These are phyloP conservation scores for Microbotryomycetes sp. DNA, from an alignment of 1,284 basidiomycete genomes.

Conservation along the genomic window DNA sequence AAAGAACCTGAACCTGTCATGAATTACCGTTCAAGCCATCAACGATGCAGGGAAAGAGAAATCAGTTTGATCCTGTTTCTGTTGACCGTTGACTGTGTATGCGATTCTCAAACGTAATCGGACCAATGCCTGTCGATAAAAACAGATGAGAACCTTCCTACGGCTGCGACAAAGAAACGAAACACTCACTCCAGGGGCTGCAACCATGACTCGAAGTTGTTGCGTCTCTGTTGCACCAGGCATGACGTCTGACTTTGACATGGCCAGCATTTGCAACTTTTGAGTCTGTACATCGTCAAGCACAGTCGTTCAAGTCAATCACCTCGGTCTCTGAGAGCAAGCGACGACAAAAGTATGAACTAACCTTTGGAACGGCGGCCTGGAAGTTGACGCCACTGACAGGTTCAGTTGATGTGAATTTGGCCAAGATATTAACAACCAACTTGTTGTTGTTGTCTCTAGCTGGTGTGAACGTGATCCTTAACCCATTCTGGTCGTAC, in stretches of 20 bases:
- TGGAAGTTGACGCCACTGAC: conserved; percentile 78
- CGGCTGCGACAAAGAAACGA: neutral
- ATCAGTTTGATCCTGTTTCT: conserved; percentile 86
- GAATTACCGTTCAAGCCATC: conserved; percentile 24
- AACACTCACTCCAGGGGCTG: conserved; percentile 70
- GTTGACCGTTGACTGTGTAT: conserved; percentile 61
- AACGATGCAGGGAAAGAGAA: conserved; percentile 75
- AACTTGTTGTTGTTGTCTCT: conserved; percentile 71
- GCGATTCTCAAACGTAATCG: conserved; percentile 80
- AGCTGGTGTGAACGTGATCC: conserved; percentile 82
- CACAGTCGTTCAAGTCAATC: neutral
- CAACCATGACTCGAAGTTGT: conserved; percentile 78
- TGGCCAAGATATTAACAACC: conserved; percentile 79
- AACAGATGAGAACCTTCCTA: neutral
- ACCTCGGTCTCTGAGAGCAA: neutral
- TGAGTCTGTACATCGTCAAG: conserved; percentile 60
- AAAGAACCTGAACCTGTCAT: too few species aligned
- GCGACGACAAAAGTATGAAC: neutral
- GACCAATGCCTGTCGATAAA: conserved; percentile 59
- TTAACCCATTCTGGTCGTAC: conserved; percentile 84
- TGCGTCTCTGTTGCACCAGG: conserved; percentile 84
- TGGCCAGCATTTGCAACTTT: conserved; percentile 95
- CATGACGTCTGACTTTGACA: conserved; percentile 74
- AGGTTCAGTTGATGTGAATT: conserved; percentile 61
- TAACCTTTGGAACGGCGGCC: conserved; percentile 84